A percentile compares a stretch with the other conserved stretches of the same genome.
Conservation (phyloP, 305 asterid genomes). For the Solanum hybrid region DNA sequence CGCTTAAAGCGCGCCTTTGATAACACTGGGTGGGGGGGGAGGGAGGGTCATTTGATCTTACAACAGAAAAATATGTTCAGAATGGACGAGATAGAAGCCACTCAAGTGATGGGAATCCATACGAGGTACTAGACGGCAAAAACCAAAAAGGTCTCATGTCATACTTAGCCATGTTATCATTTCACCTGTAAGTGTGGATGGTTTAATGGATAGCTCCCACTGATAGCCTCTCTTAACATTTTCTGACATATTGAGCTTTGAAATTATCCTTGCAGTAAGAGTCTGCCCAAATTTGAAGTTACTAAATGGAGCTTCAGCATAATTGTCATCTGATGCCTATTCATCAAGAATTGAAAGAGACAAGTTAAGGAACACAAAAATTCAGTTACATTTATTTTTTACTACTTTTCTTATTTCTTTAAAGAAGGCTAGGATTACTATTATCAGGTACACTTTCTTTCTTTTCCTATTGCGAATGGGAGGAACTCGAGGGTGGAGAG, state of each 20-base stretch:
- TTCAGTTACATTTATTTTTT: background rate
- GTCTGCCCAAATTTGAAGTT: slow-evolving; percentile 68
- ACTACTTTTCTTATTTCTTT: background rate
- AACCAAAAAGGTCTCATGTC: background rate
- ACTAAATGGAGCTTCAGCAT: slow-evolving; percentile 56
- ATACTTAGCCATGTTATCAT: slow-evolving; percentile 2
- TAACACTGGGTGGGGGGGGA: background rate
- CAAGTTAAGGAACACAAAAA: background rate
- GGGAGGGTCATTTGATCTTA: background rate
- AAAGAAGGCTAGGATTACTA: background rate
- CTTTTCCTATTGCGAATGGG: background rate
- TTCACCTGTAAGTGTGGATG: slow-evolving; percentile 63
- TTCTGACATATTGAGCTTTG: slow-evolving; percentile 45
- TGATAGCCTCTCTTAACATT: slow-evolving; percentile 35
- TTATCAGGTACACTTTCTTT: background rate
- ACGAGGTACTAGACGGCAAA: background rate
- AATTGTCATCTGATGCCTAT: slow-evolving; percentile 66
- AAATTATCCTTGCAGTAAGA: slow-evolving; percentile 62
- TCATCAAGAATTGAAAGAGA: background rate
- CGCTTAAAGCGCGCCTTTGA: background rate
- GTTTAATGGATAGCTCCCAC: slow-evolving; percentile 80
- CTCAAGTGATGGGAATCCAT: background rate
- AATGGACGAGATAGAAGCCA: background rate
- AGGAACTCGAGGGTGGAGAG: background rate
- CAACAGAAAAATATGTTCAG: background rate